Base-by-base conservation (phyloP, 2,329 filamentous ascomycete species). In the Talaromyces sp. region DNA sequence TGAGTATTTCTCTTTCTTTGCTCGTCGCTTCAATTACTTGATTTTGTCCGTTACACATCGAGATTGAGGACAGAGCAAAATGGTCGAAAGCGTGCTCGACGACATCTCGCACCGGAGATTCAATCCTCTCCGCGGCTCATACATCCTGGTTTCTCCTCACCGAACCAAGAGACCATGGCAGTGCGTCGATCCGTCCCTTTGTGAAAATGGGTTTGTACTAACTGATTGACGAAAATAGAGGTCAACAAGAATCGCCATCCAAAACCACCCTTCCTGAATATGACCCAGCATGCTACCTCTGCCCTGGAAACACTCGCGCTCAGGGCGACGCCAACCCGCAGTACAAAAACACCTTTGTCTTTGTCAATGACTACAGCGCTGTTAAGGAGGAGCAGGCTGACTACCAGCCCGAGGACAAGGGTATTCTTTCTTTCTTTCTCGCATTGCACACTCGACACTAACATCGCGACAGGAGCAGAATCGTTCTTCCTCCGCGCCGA, bases 141-240 rank as follows among this genome's bases (percentile, higher is more conserved):
- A 93, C 90, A 86, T 99, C 67, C 86, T 99, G 43, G 95, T 99
- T 15, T 98, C 95, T 17, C 95, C 95, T 67, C 95, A 99, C 79
- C 85, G 95, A 63, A 98, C 93, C 62, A 98, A 98, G 86, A 87
- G 95, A 69, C 95, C 95, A 73, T 99, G 95, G 95, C 95, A 97
- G 92, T 96, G 83, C 86, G 91, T 83, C 37, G 27, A 37, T 5
- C 56, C 17, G 15, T 10, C 39, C 25, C 2, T 10, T 3, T 45
- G 3, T 10, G 10, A 9, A 8, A 35, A 11, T 9, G 27, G 6
- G 7, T 31, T 6, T 7, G 27, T 15, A 33, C 22, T 37, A 8
- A 9, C 6, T 13, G 11, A 33, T 60, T 66, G 59, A 62, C 31
- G 6, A 43, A 25, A 35, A 7, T 66, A 93, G 91, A 83, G 91